These are phyloP conservation scores for Punctularia strigosozonata DNA, from an alignment of 768 basidiomycete genomes.

Conservation along the genomic window DNA sequence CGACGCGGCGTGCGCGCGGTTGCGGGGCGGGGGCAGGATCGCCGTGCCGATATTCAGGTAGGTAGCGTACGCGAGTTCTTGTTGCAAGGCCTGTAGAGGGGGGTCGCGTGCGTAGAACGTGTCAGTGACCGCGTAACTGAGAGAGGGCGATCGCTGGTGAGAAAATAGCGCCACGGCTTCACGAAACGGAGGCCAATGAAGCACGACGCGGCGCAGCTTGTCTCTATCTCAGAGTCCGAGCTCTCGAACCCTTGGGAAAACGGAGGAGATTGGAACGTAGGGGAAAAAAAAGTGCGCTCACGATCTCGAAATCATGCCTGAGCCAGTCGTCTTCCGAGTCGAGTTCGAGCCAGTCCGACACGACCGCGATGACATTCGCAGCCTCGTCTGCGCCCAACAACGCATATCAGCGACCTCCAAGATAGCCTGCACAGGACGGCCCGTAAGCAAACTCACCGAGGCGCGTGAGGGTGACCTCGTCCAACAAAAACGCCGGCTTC, in stretches of 20 bases:
- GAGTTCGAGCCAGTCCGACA: slow-evolving; percentile 92
- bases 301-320: slow-evolving; percentile 91
- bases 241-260: no score
- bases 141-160: no score
- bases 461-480: slow-evolving; percentile 83
- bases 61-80: slow-evolving; percentile 87
- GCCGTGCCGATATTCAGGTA: slow-evolving; percentile 82
- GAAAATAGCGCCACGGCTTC: no score
- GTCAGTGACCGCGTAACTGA: no score
- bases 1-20: slow-evolving; percentile 75
- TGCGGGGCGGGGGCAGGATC: slow-evolving; percentile 81
- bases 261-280: background rate
- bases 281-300: slow-evolving; percentile 24
- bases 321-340: slow-evolving; percentile 91
- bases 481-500: slow-evolving; percentile 62
- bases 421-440: slow-evolving; percentile 1
- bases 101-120: no score
- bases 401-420: background rate
- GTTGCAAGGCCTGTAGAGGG: slow-evolving; percentile 64
- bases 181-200: no score
- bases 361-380: slow-evolving; percentile 58
- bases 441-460: slow-evolving; percentile 47
- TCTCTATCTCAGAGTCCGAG: no score
- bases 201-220: no score
- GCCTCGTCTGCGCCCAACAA: slow-evolving; percentile 46